Conservation (phyloP, 306 rosid species). For the barrel medic (Medicago truncatula) region DNA sequence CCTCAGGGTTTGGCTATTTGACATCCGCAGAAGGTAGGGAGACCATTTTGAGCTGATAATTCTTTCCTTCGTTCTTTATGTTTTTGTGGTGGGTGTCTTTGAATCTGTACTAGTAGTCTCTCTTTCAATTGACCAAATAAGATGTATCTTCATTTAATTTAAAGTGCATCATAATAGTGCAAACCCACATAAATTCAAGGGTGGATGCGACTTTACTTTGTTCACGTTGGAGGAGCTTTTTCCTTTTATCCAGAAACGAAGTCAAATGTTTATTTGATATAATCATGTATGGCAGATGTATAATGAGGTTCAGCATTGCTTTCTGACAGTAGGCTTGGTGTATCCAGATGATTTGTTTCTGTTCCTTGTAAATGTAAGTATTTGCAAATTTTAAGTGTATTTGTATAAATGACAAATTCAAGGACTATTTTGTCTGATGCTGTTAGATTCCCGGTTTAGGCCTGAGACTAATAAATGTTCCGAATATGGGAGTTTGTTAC, state of each 20-base stretch:
- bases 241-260: slow-evolving; percentile 9
- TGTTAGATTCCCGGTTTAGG: too few species aligned
- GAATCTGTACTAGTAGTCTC: slow-evolving; percentile 27
- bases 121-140: slow-evolving; percentile 20
- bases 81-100: slow-evolving; percentile 28
- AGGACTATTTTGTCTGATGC: too few species aligned
- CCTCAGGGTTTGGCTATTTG: slow-evolving; percentile 30
- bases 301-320: slow-evolving; percentile 96
- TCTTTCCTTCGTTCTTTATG: slow-evolving; percentile 18
- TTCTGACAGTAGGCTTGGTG: slow-evolving; percentile 87
- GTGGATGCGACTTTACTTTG: slow-evolving; percentile 8
- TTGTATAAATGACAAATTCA: slow-evolving; percentile 24
- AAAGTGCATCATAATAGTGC: slow-evolving; percentile 1
- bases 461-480: too few species aligned
- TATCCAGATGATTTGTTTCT: slow-evolving; percentile 90
- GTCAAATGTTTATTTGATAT: slow-evolving; percentile 24
- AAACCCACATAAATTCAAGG: slow-evolving; percentile 25
- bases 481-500: too few species aligned
- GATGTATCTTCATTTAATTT: slow-evolving; percentile 21
- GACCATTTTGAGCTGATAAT: slow-evolving; percentile 13
- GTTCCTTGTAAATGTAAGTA: slow-evolving; percentile 86
- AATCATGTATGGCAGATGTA: slow-evolving; percentile 69
- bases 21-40: slow-evolving; percentile 30
- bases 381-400: slow-evolving; percentile 19
- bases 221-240: slow-evolving; percentile 16